Percentiles rank a stretch among this genome's conserved stretches.
Evolutionary conservation across 2,329 filamentous ascomycete genomes (phyloP).

Genomic region (Cercospora citrullina): DNA sequence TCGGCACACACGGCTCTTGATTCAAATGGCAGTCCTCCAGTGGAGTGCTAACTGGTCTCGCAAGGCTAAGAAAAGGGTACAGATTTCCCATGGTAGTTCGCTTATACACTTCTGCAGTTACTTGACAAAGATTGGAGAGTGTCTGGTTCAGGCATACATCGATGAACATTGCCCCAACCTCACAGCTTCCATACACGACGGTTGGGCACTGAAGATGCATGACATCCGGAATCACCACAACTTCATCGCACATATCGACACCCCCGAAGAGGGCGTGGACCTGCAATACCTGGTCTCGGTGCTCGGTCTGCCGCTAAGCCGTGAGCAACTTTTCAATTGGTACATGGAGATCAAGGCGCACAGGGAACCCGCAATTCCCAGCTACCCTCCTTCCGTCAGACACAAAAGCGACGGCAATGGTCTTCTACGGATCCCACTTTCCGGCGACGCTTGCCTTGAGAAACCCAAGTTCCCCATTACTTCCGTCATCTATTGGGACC

Average conservation of each 20-base stretch:
- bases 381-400: background rate
- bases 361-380: background rate
- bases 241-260: background rate
- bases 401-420: background rate
- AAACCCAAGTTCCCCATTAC: background rate
- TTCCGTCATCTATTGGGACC: background rate
- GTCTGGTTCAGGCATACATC: background rate
- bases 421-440: background rate
- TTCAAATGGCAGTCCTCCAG: background rate
- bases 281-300: background rate
- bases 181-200: background rate
- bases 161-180: background rate
- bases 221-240: background rate
- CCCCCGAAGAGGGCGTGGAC: background rate
- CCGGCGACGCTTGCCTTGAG: background rate
- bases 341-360: background rate
- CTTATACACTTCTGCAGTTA: too few species aligned
- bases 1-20: background rate
- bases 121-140: background rate
- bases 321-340: background rate
- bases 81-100: too few species aligned
- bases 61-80: background rate
- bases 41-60: background rate
- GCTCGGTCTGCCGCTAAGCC: background rate
- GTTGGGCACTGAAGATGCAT: background rate